These are phyloP conservation scores for Diaporthe citriasiana DNA, from an alignment of 2,329 filamentous ascomycete genomes.

Conservation along the genomic window DNA sequence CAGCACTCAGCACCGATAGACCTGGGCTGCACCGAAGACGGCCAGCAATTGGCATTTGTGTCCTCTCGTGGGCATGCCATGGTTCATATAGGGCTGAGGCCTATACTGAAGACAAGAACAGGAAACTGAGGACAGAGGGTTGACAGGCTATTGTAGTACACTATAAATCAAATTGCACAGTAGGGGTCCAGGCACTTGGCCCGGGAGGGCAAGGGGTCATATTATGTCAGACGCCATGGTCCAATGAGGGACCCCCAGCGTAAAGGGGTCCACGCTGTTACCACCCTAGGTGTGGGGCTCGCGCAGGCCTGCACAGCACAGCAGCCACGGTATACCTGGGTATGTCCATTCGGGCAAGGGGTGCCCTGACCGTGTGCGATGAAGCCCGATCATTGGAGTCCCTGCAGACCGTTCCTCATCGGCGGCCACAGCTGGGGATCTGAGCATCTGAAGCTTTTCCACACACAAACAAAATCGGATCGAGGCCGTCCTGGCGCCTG, in stretches of 20 bases:
- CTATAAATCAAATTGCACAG: background rate
- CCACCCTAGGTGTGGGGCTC: constrained; percentile 5
- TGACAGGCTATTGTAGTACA: background rate
- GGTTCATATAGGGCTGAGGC: background rate
- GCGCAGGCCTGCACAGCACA: background rate
- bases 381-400: constrained; percentile 11
- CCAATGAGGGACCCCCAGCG: background rate
- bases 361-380: background rate
- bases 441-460: constrained; percentile 24
- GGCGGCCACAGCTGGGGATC: constrained; percentile 10
- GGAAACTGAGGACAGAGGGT: too few species aligned
- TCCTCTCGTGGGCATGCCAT: background rate
- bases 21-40: background rate
- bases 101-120: background rate
- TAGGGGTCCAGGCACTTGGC: constrained; percentile 6
- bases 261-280: background rate
- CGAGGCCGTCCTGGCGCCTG: constrained; percentile 27
- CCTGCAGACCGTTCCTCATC: constrained; percentile 5
- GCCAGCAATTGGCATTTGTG: too few species aligned
- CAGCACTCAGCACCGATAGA: background rate
- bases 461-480: constrained; percentile 15
- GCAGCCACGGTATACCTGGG: too few species aligned
- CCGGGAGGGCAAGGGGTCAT: too few species aligned
- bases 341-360: background rate
- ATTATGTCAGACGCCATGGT: background rate